These are phyloP conservation scores for Jaltomata sinuosa DNA, from an alignment of 257 asterid genomes.

Conservation along the genomic window DNA sequence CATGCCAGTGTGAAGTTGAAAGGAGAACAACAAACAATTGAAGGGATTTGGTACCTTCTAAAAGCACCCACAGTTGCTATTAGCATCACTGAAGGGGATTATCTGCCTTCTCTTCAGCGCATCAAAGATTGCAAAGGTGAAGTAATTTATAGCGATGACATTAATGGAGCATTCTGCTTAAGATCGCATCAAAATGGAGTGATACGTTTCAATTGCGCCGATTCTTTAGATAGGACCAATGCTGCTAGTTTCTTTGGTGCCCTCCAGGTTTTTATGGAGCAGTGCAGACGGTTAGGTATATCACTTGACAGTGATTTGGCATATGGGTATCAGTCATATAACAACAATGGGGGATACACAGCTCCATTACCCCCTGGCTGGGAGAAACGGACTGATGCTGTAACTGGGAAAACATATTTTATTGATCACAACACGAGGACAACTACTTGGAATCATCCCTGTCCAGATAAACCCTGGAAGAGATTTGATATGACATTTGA, in stretches of 20 bases:
- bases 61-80: slow-evolving; percentile 81
- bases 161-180: slow-evolving; percentile 91
- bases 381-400: slow-evolving; percentile 95
- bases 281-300: slow-evolving; percentile 93
- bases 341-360: slow-evolving; percentile 59
- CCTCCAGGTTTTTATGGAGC: slow-evolving; percentile 92
- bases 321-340: slow-evolving; percentile 60
- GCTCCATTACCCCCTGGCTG: slow-evolving; percentile 99
- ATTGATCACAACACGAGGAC: slow-evolving; percentile 98
- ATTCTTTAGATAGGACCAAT: slow-evolving; percentile 96
- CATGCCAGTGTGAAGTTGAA: slow-evolving; percentile 91
- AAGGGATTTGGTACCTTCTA: slow-evolving; percentile 96
- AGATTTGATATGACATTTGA: slow-evolving; percentile 97
- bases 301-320: slow-evolving; percentile 91
- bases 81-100: slow-evolving; percentile 88
- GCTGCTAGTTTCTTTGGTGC: slow-evolving; percentile 99
- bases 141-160: slow-evolving; percentile 64
- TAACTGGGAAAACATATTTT: slow-evolving; percentile 83
- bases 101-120: slow-evolving; percentile 74
- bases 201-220: slow-evolving; percentile 96
- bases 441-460: slow-evolving; percentile 97
- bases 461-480: slow-evolving; percentile 99
- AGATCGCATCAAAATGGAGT: slow-evolving; percentile 98
- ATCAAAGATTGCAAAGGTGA: slow-evolving; percentile 88
- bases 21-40: slow-evolving; percentile 96